Conservation (phyloP, 2,329 filamentous ascomycete genomes). For the Diaporthe citri region DNA sequence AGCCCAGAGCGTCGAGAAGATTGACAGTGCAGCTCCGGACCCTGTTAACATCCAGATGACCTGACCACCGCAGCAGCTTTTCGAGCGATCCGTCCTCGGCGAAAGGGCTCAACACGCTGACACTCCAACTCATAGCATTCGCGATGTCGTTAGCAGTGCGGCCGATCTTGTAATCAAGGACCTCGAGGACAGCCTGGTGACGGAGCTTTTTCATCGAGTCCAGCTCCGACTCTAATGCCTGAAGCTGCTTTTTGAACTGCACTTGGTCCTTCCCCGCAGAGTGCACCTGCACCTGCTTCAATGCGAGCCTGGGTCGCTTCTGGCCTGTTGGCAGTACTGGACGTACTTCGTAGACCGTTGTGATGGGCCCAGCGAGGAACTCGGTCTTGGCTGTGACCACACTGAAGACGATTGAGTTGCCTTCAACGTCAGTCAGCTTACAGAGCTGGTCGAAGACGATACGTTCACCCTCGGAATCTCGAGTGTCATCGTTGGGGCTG, state of each 20-base stretch:
- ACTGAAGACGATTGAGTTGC: conserved; percentile 76
- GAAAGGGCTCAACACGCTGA: conserved; percentile 81
- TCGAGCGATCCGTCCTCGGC: conserved; percentile 86
- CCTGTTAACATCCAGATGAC: conserved; percentile 78
- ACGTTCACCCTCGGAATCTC: conserved; percentile 47
- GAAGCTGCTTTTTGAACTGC: conserved; percentile 81
- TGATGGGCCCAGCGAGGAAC: conserved; percentile 74
- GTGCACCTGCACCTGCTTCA: conserved; percentile 78
- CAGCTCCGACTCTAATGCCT: conserved; percentile 81
- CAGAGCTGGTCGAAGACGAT: conserved; percentile 78
- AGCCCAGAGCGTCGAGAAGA: conserved; percentile 88
- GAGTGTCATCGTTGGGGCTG: conserved; percentile 45
- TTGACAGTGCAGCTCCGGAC: conserved; percentile 93
- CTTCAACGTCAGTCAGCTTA: conserved; percentile 71
- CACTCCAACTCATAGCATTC: conserved; percentile 69
- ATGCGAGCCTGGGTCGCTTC: conserved; percentile 73
- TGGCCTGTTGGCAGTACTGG: conserved; percentile 71
- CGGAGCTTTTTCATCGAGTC: conserved; percentile 80
- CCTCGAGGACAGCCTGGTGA: conserved; percentile 81
- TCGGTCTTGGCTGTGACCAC: conserved; percentile 78
- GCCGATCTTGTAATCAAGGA: conserved; percentile 87
- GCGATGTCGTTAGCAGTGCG: conserved; percentile 55
- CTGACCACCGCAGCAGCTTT: conserved; percentile 84
- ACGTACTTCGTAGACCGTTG: conserved; percentile 78
- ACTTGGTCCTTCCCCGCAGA: conserved; percentile 69